Conservation (phyloP, 2,329 filamentous ascomycete species). For the Leptographium galeiforme region DNA sequence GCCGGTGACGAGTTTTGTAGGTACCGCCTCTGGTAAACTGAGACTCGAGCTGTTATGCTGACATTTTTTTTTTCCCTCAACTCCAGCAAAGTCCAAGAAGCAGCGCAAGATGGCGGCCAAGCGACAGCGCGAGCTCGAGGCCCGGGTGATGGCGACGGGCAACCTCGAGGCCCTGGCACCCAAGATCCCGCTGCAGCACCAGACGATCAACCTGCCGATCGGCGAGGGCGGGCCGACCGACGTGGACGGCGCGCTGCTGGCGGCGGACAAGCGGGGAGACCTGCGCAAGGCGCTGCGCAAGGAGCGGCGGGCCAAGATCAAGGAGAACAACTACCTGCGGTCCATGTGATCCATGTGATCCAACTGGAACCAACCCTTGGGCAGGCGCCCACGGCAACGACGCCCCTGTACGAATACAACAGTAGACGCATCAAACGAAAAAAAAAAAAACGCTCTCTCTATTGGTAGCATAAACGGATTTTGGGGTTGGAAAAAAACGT, state of each 20-base stretch:
- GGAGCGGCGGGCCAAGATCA: slow-evolving; percentile 63
- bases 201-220: slow-evolving; percentile 60
- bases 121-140: slow-evolving; percentile 41
- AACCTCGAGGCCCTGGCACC: slow-evolving; percentile 51
- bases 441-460: no score
- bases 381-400: no score
- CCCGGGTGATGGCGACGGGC: slow-evolving; percentile 47
- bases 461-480: no score
- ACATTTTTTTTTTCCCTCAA: not conserved
- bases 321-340: slow-evolving; percentile 78
- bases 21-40: slow-evolving; percentile 21
- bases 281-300: slow-evolving; percentile 59
- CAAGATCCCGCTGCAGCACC: slow-evolving; percentile 64
- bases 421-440: no score
- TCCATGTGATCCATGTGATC: slow-evolving; percentile 42
- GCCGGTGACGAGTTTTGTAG: slow-evolving; percentile 69
- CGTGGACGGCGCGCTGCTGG: slow-evolving; percentile 28
- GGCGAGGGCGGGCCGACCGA: slow-evolving; percentile 27
- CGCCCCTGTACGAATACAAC: no score
- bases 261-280: slow-evolving; percentile 40
- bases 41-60: not conserved
- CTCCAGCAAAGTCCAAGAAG: slow-evolving; percentile 72
- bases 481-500: no score
- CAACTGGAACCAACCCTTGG: not conserved
- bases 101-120: slow-evolving; percentile 60